Conservation (phyloP, 768 basidiomycete genomes). For the Hericium erinaceus region DNA sequence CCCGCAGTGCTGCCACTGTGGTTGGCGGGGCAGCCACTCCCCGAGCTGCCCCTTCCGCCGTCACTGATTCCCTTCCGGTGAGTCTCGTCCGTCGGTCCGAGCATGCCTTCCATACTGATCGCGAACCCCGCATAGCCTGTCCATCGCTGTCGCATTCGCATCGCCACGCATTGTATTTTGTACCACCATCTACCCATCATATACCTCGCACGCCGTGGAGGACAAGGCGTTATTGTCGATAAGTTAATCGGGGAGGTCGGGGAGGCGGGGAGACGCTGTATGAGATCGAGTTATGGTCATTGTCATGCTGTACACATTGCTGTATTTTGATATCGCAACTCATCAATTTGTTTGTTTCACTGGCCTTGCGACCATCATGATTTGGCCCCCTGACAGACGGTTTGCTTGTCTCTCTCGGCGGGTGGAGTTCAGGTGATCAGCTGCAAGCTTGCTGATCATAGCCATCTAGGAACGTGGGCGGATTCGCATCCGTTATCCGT, state of each 20-base stretch:
- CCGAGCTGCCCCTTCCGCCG: constrained; percentile 50
- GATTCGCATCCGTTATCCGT: neutral
- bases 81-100: neutral
- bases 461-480: neutral
- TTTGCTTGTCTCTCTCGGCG: neutral
- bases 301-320: neutral
- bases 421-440: neutral
- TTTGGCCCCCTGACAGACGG: neutral
- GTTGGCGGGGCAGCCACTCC: constrained; percentile 45
- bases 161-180: constrained; percentile 7
- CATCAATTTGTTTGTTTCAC: neutral
- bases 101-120: neutral
- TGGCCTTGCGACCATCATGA: neutral
- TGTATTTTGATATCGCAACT: neutral
- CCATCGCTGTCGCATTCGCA: neutral
- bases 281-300: neutral
- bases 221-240: neutral
- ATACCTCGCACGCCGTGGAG: constrained; percentile 6
- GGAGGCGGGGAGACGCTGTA: neutral
- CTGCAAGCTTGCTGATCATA: neutral
- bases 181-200: neutral
- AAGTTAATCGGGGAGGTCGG: neutral
- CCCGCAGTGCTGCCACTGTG: constrained; percentile 67
- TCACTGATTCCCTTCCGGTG: constrained; percentile 21
- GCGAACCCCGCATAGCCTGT: too few species aligned